Base-by-base conservation (phyloP, 192 early-diverging fungal species). In the Spizellomyces punctatus region DNA sequence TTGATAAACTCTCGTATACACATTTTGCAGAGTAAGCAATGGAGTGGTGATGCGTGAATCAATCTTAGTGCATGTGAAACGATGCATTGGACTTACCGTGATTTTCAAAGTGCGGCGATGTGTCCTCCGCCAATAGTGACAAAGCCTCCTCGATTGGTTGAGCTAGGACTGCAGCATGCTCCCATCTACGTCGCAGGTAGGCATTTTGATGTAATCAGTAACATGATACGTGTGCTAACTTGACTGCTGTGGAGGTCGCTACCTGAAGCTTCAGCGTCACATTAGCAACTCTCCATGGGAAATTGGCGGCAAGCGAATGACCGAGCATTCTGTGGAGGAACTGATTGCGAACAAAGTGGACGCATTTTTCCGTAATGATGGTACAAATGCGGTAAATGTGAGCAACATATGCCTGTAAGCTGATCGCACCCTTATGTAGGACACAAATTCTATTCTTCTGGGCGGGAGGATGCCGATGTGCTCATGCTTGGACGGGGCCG, bases 381-480 rank as follows among this genome's bases (percentile, higher is more conserved):
- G 85, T 84, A 84, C 58, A 76, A 36, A 17, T 45, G 17, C 66
- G 52, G 46, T n/a, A n/a, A 50, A 14, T 46, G 0, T 4, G 27
- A 52, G 0, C 42, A 27, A 50, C 59, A 22, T 56, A n/a, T 22
- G 54, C 7, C 22, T 56, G 54, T 22, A 7, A 54, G 22, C 36
- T 50, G 46, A 16, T 66, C n/a, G n/a, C 10, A 55, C 6, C 45
- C 12, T 56, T 81, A n/a, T 22, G 8, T 52, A 72, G 86, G 75
- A 46, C 91, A 89, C 76, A 95, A 92, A 64, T 91, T 98, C 75
- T 84, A 87, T 4, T 88, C 89, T 0, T 88, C 95, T 6, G 96
- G 96, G 12, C 88, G 95, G 19, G 96, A 98, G 74, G 96, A 98
- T 78, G 89, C 90, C 6, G 93, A 98, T 77, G 96, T 98, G 21